Evolutionary conservation across 1,284 basidiomycete genomes (phyloP), one percentile per base, ranked within the genome.

Genomic region (Rhodotorula sp.): DNA sequence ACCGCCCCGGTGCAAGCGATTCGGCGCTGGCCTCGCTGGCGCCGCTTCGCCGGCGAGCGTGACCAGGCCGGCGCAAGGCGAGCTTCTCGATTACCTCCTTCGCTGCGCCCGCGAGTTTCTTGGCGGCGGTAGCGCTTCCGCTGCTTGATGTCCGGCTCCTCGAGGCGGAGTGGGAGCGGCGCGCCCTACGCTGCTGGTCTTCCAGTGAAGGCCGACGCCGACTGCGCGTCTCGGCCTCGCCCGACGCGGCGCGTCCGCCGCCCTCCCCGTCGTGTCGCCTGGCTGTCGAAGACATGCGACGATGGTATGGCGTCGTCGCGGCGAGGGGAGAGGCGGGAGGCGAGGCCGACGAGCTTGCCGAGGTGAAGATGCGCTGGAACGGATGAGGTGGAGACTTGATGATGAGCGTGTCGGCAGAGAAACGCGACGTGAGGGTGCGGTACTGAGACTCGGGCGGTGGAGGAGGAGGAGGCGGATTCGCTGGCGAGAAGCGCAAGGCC

Each of bases 341-440:
- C 20, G 59, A 50, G 3, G 58, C 1, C 1, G 58, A 15, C 24
- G 67, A n/a, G 31, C 4, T 15, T 28, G n/a, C 51, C 50, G 57
- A 40, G 22, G 47, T 20, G 57, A 70, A 70, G 47, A 70, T 52
- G 46, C 62, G 57, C 60, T 66, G 53, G 37, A 69, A 50, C 1
- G 64, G 26, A 20, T 53, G 56, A 4, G 58, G 65, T 1, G 68
- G 64, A 28, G 64, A 64, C 37, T 59, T 62, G 47, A 61, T 59
- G 28, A 61, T 44, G 58, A 70, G 68, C 18, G 68, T 70, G 9
- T 70, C 68, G 61, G 68, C 64, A 6, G 68, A 70, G 62, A 70
- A 70, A 56, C 68, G 68, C n/a, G 68, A 70, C 16, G 30, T 30
- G 5, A 61, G 62, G 47, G 20, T 47, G 0, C 51, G 59, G 34